phyloP scores from a whole-genome alignment of 2,329 filamentous ascomycete species.

The Pestalotiopsis sp. region DNA sequence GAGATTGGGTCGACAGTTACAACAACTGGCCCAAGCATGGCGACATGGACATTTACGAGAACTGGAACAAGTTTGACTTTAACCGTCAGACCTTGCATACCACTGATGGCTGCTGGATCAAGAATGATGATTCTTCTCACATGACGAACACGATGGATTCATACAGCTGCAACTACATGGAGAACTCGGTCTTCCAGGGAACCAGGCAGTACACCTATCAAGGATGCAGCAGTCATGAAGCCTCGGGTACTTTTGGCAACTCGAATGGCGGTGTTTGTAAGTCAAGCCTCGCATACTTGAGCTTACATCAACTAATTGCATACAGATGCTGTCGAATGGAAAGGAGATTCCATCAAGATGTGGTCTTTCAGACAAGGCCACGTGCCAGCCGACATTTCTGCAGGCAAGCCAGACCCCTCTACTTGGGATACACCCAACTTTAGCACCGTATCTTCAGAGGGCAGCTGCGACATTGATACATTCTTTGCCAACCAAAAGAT shows the following conservation, averaged over 20 bases:
- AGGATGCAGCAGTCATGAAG: conserved; percentile 45
- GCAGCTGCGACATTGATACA: conserved; percentile 30
- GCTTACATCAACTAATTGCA: conserved; percentile 42
- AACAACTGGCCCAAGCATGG: conserved; percentile 42
- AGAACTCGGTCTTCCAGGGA: not conserved
- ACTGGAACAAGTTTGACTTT: conserved; percentile 56
- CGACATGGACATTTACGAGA: conserved; percentile 72
- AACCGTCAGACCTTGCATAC: conserved; percentile 51
- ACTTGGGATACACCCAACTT: conserved; percentile 26
- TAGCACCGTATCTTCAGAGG: conserved; percentile 23
- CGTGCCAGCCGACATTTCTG: conserved; percentile 53
- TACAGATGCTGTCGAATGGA: conserved; percentile 65
- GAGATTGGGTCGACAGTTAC: conserved; percentile 22
- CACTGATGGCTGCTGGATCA: conserved; percentile 39
- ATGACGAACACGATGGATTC: conserved; percentile 36
- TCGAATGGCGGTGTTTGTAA: conserved; percentile 43
- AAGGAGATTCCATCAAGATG: conserved; percentile 59
- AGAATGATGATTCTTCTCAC: conserved; percentile 20
- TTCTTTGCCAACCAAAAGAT: conserved; percentile 31
- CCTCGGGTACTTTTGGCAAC: conserved; percentile 36
- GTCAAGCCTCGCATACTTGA: conserved; percentile 35
- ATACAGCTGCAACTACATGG: conserved; percentile 35
- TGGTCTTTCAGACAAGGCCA: conserved; percentile 64
- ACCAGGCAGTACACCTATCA: conserved; percentile 37
- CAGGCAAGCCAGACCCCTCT: not conserved